Evolutionary conservation across 805 yeast species (phyloP).

Genomic region (Kodamaea leandrae): DNA sequence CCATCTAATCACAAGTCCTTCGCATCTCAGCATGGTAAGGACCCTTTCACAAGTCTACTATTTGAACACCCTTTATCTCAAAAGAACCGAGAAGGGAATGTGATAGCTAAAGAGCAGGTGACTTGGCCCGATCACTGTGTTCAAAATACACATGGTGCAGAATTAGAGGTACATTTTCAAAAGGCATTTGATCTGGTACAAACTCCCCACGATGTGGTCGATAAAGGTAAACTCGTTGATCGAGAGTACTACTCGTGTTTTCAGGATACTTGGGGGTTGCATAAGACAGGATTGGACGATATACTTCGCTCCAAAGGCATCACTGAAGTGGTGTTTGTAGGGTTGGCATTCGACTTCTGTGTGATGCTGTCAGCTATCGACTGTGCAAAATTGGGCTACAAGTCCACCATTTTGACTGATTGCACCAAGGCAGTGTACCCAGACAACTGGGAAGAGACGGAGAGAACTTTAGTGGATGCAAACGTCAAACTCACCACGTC

Average conservation of each 20-base stretch:
- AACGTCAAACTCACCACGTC: neutral
- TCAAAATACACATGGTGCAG: conserved; percentile 65
- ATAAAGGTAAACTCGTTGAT: conserved; percentile 69
- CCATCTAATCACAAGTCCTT: conserved; percentile 77
- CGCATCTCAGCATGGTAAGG: conserved; percentile 59
- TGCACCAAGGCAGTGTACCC: conserved; percentile 57
- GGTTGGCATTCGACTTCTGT: conserved; percentile 85
- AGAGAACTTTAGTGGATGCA: neutral
- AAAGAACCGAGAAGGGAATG: conserved; percentile 23
- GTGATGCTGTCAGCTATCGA: conserved; percentile 77
- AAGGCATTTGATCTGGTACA: conserved; percentile 29
- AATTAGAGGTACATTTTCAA: conserved; percentile 52
- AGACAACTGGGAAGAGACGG: conserved; percentile 29
- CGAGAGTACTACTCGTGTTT: conserved; percentile 89
- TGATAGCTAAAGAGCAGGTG: conserved; percentile 36
- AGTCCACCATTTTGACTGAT: conserved; percentile 58
- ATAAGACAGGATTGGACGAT: conserved; percentile 61
- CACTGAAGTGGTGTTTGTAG: conserved; percentile 67
- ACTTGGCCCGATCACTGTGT: conserved; percentile 95
- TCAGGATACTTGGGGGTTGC: conserved; percentile 70
- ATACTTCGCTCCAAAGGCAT: conserved; percentile 47
- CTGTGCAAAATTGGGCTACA: conserved; percentile 57
- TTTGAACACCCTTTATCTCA: conserved; percentile 50
- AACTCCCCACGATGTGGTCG: conserved; percentile 43
- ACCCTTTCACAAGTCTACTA: conserved; percentile 50